A percentile compares a stretch with the other conserved stretches of the same genome.
Evolutionary conservation across 441 rosid genomes (phyloP).

Genomic region (Populus hybrid): DNA sequence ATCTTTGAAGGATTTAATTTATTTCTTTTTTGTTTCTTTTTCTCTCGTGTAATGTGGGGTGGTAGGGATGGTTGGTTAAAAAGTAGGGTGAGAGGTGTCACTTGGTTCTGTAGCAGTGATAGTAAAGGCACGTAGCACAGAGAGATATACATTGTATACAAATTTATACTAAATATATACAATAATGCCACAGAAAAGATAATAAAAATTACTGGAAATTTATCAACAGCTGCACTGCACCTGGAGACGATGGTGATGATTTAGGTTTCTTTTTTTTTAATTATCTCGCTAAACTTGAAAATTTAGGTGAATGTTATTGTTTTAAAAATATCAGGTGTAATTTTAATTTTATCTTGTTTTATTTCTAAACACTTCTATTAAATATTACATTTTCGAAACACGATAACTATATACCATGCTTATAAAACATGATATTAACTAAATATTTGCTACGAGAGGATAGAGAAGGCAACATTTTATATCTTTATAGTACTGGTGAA

Average conservation of each 20-base stretch:
- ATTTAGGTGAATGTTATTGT: no score
- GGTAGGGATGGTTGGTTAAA: conserved; percentile 20
- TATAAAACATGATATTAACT: no score
- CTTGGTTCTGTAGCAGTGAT: conserved; percentile 9
- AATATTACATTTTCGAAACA: accelerated
- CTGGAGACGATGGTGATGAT: conserved; percentile 37
- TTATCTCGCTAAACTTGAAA: no score
- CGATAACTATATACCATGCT: accelerated
- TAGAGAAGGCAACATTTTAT: accelerated
- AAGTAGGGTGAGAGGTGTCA: conserved; percentile 17
- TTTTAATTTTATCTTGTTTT: no score
- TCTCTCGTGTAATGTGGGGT: background rate
- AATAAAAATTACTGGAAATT: conserved; percentile 11
- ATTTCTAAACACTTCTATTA: accelerated
- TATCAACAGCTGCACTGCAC: conserved; percentile 41
- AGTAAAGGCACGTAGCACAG: conserved; percentile 53
- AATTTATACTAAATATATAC: background rate
- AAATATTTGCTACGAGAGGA: no score
- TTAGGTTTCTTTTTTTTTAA: no score
- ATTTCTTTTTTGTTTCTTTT: background rate
- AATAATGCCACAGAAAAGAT: background rate
- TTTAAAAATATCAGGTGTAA: no score
- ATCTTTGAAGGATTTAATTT: conserved; percentile 36
- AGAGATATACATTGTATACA: conserved; percentile 30
- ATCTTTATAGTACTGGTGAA: accelerated